phyloP scores from a whole-genome alignment of 108 stramenopile genomes.

The Ochromonas danica region DNA sequence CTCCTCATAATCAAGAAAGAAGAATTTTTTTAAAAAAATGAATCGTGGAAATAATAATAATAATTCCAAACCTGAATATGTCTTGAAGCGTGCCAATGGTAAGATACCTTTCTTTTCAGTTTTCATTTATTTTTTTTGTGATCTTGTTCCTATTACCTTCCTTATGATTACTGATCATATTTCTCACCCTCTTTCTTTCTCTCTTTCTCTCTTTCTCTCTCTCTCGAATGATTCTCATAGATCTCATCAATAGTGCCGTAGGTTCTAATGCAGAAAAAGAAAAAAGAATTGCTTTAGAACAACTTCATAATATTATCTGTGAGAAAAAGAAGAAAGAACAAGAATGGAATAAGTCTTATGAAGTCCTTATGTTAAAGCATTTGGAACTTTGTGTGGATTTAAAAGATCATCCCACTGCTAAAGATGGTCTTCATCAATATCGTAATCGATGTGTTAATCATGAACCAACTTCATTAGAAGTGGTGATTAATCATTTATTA shows the following conservation, averaged over 20 bases:
- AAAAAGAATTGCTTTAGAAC: slow-evolving; percentile 58
- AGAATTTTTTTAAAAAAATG: too few species aligned
- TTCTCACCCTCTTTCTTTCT: slow-evolving; percentile 37
- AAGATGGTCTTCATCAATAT: slow-evolving; percentile 98
- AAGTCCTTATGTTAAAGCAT: slow-evolving; percentile 86
- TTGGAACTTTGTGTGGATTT: slow-evolving; percentile 85
- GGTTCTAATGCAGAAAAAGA: slow-evolving; percentile 52
- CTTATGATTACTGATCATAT: too few species aligned
- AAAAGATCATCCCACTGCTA: slow-evolving; percentile 77
- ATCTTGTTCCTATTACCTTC: too few species aligned
- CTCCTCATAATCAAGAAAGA: too few species aligned
- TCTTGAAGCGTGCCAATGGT: slow-evolving; percentile 62
- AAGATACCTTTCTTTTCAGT: not conserved
- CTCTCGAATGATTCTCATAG: slow-evolving; percentile 23
- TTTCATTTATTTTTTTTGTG: not conserved
- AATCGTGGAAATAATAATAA: slow-evolving; percentile 1
- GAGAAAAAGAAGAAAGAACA: slow-evolving; percentile 18
- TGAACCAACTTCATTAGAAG: slow-evolving; percentile 87
- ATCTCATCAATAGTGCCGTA: slow-evolving; percentile 18
- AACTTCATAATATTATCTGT: slow-evolving; percentile 50
- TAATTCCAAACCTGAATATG: slow-evolving; percentile 57
- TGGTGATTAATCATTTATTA: slow-evolving; percentile 82
- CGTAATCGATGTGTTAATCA: slow-evolving; percentile 61
- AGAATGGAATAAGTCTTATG: slow-evolving; percentile 55
- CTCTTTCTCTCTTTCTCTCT: not conserved